These are phyloP conservation scores for Piper betle DNA, from an alignment of 164 flowering plant species.

Conservation along the genomic window DNA sequence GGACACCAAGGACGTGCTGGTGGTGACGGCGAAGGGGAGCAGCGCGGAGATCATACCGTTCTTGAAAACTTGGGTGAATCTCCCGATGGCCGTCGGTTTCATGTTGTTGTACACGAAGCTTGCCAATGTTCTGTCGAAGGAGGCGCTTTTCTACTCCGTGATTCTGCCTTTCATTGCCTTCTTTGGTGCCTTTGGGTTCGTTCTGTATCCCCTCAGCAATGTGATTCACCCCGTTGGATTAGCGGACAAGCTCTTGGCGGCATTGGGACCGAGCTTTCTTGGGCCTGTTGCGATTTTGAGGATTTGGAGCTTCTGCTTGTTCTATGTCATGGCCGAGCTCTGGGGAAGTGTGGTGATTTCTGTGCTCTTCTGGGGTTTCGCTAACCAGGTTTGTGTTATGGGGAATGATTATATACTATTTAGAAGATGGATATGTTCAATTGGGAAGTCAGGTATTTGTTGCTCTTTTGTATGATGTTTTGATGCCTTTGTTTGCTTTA, in stretches of 20 bases:
- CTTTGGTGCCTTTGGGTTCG: slow-evolving; percentile 90
- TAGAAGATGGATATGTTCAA: too few relatives aligned
- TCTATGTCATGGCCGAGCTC: slow-evolving; percentile 99
- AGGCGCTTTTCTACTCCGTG: slow-evolving; percentile 77
- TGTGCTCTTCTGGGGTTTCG: slow-evolving; percentile 96
- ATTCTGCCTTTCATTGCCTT: slow-evolving; percentile 89
- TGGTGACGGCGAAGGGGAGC: slow-evolving; percentile 86
- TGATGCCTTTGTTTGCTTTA: too few relatives aligned
- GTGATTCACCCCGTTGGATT: slow-evolving; percentile 73
- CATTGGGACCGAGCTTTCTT: slow-evolving; percentile 80
- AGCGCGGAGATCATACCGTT: slow-evolving; percentile 98
- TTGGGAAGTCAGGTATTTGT: too few relatives aligned
- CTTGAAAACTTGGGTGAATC: slow-evolving; percentile 89
- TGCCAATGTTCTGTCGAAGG: slow-evolving; percentile 70
- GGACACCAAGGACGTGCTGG: slow-evolving; percentile 91
- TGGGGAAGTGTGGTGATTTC: slow-evolving; percentile 99
- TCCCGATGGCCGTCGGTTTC: slow-evolving; percentile 94
- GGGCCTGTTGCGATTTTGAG: slow-evolving; percentile 94
- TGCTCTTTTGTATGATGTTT: too few relatives aligned
- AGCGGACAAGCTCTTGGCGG: slow-evolving; percentile 66
- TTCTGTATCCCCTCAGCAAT: slow-evolving; percentile 72
- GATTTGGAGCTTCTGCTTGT: slow-evolving; percentile 97
- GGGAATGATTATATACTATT: neutral
- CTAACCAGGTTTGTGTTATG: slow-evolving; percentile 61
- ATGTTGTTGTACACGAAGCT: slow-evolving; percentile 82